Evolutionary conservation across 1,284 basidiomycete species (phyloP).

Genomic region (Paramarasmius palmivorus): DNA sequence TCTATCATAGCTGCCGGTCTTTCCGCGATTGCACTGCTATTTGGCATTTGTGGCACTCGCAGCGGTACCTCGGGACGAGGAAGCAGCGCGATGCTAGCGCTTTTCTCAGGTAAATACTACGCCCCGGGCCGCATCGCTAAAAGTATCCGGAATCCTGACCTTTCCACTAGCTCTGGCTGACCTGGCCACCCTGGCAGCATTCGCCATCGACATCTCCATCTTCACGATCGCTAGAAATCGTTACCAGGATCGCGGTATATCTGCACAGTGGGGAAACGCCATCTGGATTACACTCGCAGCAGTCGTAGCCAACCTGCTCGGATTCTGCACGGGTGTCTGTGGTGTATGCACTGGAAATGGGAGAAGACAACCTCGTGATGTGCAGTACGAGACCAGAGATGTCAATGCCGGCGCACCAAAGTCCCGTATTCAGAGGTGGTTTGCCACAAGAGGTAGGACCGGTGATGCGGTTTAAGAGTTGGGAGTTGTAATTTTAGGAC

Average conservation of each 20-base stretch:
- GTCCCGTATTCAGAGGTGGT: too few relatives aligned
- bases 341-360: background rate
- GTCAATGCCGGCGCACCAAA: too few relatives aligned
- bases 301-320: background rate
- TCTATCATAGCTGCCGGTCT: constrained; percentile 59
- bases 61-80: constrained; percentile 57
- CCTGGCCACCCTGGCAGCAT: constrained; percentile 65
- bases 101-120: constrained; percentile 40
- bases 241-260: constrained; percentile 49
- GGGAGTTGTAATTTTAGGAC: too few relatives aligned
- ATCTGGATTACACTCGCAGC: background rate
- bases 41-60: constrained; percentile 64
- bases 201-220: constrained; percentile 77
- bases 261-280: constrained; percentile 44
- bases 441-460: too few relatives aligned
- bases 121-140: too few relatives aligned
- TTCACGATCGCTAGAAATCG: constrained; percentile 69
- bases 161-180: constrained; percentile 59
- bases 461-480: too few relatives aligned
- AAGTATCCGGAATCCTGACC: too few relatives aligned
- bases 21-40: constrained; percentile 66
- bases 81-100: constrained; percentile 69
- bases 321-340: background rate
- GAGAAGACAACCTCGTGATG: background rate
- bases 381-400: too few relatives aligned